Evolutionary conservation across 345 rosid genomes (phyloP).

Genomic region (Populus euphratica): DNA sequence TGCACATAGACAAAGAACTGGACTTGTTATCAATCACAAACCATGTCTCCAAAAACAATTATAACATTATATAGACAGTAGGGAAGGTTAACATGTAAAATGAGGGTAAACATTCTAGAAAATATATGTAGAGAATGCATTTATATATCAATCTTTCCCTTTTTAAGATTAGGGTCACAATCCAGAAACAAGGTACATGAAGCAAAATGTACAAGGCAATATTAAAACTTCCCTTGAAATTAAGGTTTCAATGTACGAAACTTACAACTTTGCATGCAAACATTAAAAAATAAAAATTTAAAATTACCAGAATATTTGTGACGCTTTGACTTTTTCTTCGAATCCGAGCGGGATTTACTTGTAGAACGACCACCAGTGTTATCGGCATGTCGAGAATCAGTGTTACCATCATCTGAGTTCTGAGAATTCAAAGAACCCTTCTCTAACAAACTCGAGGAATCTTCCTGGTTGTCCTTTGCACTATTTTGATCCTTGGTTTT

Average conservation of each 20-base stretch:
- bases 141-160: background rate
- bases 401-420: conserved; percentile 16
- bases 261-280: background rate
- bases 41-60: no score
- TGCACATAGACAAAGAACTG: no score
- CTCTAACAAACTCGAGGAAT: conserved; percentile 23
- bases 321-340: conserved; percentile 59
- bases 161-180: background rate
- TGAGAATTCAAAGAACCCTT: conserved; percentile 30
- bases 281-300: background rate
- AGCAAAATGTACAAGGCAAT: background rate
- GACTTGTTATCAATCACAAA: no score
- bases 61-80: no score
- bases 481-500: conserved; percentile 30
- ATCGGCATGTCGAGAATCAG: conserved; percentile 20
- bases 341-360: conserved; percentile 39
- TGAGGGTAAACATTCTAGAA: background rate
- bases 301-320: conserved; percentile 56
- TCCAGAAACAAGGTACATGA: background rate
- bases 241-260: background rate
- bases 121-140: background rate
- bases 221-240: background rate
- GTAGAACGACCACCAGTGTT: conserved; percentile 35
- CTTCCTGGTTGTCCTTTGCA: conserved; percentile 39
- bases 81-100: background rate